Base-by-base conservation (phyloP, 2,329 filamentous ascomycete genomes). In the Cylindrodendrum hubeiense region DNA sequence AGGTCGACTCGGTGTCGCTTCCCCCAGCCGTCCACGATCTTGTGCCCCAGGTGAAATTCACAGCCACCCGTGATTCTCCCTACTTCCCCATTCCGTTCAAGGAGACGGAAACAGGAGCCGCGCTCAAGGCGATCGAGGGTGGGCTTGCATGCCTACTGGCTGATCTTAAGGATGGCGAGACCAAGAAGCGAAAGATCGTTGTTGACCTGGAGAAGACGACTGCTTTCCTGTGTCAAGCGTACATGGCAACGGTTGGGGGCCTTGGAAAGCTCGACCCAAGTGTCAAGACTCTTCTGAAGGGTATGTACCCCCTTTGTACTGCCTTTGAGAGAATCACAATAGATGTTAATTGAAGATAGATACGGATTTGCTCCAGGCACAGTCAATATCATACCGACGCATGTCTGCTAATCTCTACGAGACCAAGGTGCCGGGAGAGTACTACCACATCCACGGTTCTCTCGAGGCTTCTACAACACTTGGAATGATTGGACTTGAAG, bases 361-460 rank as follows among this genome's bases (percentile, higher is more conserved):
- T 71, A 94, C 91, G 72, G 92, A 94, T 77, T 79, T 93, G 22
- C 80, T 92, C 5, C 81, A 86, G 66, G 92, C 92, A 1, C 92
- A 94, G 75, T 92, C 91, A 2, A 88, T 89, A 66, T 81, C 88
- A 7, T 94, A 94, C 74, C 87, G 91, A 10, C 88, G 91, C 66
- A 84, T 93, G 78, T 92, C 91, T 12, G 91, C 91, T 15, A 93
- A 93, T 66, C 79, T 93, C 1, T 93, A 93, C 78, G 84, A 86
- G 71, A 93, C 91, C 9, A 90, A 88, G 75, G 85, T 83, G n/a
- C 79, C 83, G 1, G 87, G 86, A n/a, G 84, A 90, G 74, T 93
- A 88, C 73, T 94, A 92, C 74, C 91, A 94, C 73, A 91, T 93
- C 26, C 91, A 93, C 75, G 91, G 91, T 47, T 93, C 91, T 0